These are phyloP conservation scores for Dendrothele bispora DNA, from an alignment of 768 basidiomycete species.

Conservation along the genomic window DNA sequence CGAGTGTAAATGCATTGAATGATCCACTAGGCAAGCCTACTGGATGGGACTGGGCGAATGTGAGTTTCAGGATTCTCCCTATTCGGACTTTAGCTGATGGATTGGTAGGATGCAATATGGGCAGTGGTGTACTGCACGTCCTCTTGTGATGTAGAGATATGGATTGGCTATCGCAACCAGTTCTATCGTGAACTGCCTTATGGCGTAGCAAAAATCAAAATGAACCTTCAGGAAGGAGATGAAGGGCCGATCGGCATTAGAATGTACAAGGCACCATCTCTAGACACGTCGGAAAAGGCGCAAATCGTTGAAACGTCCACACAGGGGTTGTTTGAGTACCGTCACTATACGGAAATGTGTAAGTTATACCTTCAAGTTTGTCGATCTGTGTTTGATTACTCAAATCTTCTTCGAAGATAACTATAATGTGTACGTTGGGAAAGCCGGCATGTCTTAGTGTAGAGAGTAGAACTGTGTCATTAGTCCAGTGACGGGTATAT, in stretches of 20 bases:
- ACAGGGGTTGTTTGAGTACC: constrained; percentile 42
- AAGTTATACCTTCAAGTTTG: constrained; percentile 11
- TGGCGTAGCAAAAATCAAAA: constrained; percentile 64
- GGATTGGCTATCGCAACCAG: constrained; percentile 37
- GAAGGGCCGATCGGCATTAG: not conserved
- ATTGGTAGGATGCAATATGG: constrained; percentile 59
- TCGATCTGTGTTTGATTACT: constrained; percentile 23
- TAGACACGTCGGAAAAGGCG: constrained; percentile 51
- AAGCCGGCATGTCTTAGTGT: constrained; percentile 40
- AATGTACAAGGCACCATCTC: constrained; percentile 42
- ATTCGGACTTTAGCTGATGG: not conserved
- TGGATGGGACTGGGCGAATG: constrained; percentile 52
- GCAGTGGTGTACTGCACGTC: constrained; percentile 60
- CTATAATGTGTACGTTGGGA: constrained; percentile 61
- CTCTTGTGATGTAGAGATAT: constrained; percentile 52
- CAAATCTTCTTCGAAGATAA: constrained; percentile 46
- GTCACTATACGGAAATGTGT: constrained; percentile 36
- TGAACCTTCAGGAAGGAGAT: constrained; percentile 54
- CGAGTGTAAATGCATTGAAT: constrained; percentile 38
- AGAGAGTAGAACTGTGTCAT: too few relatives aligned
- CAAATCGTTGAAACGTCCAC: constrained; percentile 49
- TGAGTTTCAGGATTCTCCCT: constrained; percentile 28
- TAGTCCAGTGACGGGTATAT: too few relatives aligned
- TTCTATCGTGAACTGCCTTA: constrained; percentile 39
- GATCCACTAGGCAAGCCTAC: constrained; percentile 48